These are phyloP conservation scores for Geosmithia flava DNA, from an alignment of 2,329 filamentous ascomycete species.

Conservation along the genomic window DNA sequence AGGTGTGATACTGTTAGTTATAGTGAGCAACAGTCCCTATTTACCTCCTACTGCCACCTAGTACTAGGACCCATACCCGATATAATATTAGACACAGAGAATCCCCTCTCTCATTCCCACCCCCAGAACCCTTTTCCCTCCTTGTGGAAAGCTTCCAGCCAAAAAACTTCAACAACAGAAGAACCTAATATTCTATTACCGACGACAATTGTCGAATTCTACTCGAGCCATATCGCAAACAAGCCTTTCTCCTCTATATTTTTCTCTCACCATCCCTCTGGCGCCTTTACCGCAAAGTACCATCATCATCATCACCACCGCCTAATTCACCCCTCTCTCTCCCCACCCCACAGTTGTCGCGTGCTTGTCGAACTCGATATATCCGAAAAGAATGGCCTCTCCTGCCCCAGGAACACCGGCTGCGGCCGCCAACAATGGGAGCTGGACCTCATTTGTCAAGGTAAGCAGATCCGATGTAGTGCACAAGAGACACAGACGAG, in stretches of 20 bases:
- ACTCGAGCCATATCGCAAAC: neutral
- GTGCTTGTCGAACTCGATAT: neutral
- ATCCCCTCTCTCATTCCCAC: neutral
- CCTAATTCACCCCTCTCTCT: neutral
- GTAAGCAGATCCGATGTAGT: constrained; percentile 10
- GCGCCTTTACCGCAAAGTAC: neutral
- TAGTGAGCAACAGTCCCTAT: too few species aligned
- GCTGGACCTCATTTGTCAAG: constrained; percentile 37
- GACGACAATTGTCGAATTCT: neutral
- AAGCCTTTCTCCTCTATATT: neutral
- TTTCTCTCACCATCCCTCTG: neutral
- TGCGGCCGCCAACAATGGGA: constrained; percentile 27
- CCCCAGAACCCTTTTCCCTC: neutral
- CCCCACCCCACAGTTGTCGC: neutral
- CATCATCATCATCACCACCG: neutral
- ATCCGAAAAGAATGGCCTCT: constrained; percentile 12
- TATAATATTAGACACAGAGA: neutral
- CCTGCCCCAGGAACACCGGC: constrained; percentile 5
- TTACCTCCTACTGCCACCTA: too few species aligned
- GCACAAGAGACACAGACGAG: neutral
- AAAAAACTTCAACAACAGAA: neutral
- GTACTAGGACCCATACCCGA: neutral
- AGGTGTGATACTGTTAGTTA: too few species aligned
- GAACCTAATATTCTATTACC: neutral
- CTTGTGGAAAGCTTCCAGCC: neutral